Base-by-base conservation (phyloP, 2,329 filamentous ascomycete genomes). In the Hypocrella siamensis region DNA sequence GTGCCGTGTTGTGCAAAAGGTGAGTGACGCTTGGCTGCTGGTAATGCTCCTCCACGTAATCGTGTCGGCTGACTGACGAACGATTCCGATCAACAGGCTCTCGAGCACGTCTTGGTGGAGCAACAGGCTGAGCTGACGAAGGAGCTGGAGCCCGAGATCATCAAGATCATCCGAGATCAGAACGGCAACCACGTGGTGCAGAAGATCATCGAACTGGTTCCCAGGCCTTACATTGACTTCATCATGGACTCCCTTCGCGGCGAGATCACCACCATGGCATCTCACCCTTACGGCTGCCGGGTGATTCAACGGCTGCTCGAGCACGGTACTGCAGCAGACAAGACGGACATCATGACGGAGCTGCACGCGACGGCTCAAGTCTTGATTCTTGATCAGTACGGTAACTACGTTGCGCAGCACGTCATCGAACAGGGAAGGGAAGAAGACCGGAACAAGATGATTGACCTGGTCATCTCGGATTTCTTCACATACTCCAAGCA, bases 131-230 rank as follows among this genome's bases (percentile, higher is more conserved):
- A 74, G 34, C 70, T 94, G 44, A 78, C 92, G 19, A 75, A 77
- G 45, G 90, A 96, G 53, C 69, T 96, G 1, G 75, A 86, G 48
- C 63, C 69, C 17, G 68, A 85, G 33, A 73, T 94, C 5, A 51
- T 88, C 33, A 71, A 70, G 36, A 81, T 88, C 35, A 78, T 93
- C 40, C 79, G 77, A 43, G 80, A 94, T 43, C 75, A 84, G 49
- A 90, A 94, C 43, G 90, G 88, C 33, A 98, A 98, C 53, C 90
- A 98, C 42, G 90, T 98, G 18, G 76, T 98, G 14, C 90, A 96
- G 46, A 93, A 93, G 54, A 79, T 88, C 8, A 85, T 98, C 37
- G 79, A 90, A 64, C 78, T 43, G 71, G 88, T 35, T 5, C 81
- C 83, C 0, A 70, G 75, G 2, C 65, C 82, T 40, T 75, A 88